A percentile compares a stretch with the other conserved stretches of the same genome.
Conservation (phyloP, 352 stramenopile genomes). For the Lagenidium sp. region DNA sequence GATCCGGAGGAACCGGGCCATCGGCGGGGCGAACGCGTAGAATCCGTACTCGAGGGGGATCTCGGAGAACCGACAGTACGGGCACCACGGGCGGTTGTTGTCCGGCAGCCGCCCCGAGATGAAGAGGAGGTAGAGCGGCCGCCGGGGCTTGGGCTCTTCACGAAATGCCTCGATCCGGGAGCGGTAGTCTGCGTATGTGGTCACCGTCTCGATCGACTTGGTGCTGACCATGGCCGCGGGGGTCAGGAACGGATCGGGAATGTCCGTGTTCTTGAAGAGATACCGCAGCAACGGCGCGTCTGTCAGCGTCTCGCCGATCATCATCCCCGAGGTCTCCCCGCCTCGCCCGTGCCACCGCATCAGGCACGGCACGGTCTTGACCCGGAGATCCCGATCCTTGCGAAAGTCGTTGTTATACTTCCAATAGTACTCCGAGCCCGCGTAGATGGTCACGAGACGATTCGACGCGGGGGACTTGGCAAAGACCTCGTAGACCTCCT, state of each 20-base stretch:
- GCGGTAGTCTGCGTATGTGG: slow-evolving; percentile 28
- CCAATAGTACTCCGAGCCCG: slow-evolving; percentile 43
- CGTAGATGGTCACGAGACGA: slow-evolving; percentile 44
- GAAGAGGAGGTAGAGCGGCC: slow-evolving; percentile 56
- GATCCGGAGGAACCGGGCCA: slow-evolving; percentile 45
- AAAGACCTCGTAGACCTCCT: slow-evolving; percentile 47
- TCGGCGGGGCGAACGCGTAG: slow-evolving; percentile 50
- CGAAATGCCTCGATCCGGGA: slow-evolving; percentile 25
- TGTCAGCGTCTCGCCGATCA: slow-evolving; percentile 35
- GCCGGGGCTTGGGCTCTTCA: slow-evolving; percentile 17
- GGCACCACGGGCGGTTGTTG: slow-evolving; percentile 76
- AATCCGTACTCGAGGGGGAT: slow-evolving; percentile 65
- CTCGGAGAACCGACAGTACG: slow-evolving; percentile 73
- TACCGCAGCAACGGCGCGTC: slow-evolving; percentile 53
- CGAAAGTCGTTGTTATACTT: slow-evolving; percentile 42
- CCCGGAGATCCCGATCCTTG: slow-evolving; percentile 41
- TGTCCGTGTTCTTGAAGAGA: slow-evolving; percentile 47
- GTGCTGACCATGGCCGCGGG: slow-evolving; percentile 24
- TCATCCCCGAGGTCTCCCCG: slow-evolving; percentile 42
- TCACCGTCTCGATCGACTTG: slow-evolving; percentile 49
- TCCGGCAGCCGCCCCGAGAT: slow-evolving; percentile 46
- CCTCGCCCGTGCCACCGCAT: slow-evolving; percentile 51
- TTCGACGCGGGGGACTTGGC: slow-evolving; percentile 40
- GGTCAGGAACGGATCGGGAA: slow-evolving; percentile 26
- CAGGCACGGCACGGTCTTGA: slow-evolving; percentile 49